These are phyloP conservation scores for Cerioporus squamosus DNA, from an alignment of 1,284 basidiomycete genomes.

Conservation along the genomic window DNA sequence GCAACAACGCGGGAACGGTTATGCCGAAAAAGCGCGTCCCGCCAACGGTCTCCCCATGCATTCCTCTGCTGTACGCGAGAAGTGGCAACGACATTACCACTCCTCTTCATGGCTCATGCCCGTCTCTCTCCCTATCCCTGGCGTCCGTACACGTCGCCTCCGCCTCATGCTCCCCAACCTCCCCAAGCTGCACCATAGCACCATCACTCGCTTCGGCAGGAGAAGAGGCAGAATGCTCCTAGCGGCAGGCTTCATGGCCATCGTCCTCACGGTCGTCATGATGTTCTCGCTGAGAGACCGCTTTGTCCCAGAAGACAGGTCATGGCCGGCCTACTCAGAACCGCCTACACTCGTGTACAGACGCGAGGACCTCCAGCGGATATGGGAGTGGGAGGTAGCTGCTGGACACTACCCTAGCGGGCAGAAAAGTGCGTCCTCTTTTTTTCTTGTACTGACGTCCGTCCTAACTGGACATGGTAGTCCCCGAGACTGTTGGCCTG, in stretches of 20 bases:
- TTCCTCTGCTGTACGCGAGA: constrained; percentile 70
- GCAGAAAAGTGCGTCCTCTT: constrained; percentile 60
- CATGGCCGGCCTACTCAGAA: constrained; percentile 71
- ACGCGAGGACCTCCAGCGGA: constrained; percentile 78
- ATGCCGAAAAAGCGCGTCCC: constrained; percentile 48
- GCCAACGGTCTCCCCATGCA: constrained; percentile 59
- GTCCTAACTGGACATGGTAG: constrained; percentile 42
- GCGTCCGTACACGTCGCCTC: constrained; percentile 57
- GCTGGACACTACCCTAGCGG: constrained; percentile 91
- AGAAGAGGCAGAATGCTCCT: constrained; percentile 56
- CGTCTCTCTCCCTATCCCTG: constrained; percentile 64
- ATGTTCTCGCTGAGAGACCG: constrained; percentile 61
- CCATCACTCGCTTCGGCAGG: constrained; percentile 60
- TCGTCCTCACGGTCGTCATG: constrained; percentile 49
- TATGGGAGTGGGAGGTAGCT: constrained; percentile 94
- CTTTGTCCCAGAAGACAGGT: constrained; percentile 60
- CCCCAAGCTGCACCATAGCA: constrained; percentile 59
- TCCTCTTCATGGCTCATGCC: constrained; percentile 60
- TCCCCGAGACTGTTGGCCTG: constrained; percentile 74
- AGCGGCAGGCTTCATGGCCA: constrained; percentile 50
- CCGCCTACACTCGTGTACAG: constrained; percentile 81
- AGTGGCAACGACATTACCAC: constrained; percentile 56
- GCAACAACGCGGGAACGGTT: constrained; percentile 47
- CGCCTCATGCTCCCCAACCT: constrained; percentile 41
- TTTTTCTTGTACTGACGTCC: not conserved